A percentile compares a stretch with the other conserved stretches of the same genome.
Evolutionary conservation across 208 protist species (phyloP).

Genomic region (Naegleria gruberi): DNA sequence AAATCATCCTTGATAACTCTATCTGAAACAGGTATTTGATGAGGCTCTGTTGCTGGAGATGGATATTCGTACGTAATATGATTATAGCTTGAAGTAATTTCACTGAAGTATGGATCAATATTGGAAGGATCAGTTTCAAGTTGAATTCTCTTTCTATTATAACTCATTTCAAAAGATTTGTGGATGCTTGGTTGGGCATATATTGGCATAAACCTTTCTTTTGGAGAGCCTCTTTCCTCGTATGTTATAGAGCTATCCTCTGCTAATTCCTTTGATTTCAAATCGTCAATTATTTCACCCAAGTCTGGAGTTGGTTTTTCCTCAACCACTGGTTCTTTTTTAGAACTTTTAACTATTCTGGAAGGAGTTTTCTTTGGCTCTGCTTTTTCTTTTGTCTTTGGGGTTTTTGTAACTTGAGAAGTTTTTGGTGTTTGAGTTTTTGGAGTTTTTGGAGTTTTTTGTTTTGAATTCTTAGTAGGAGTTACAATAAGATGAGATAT

Average conservation of each 20-base stretch:
- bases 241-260: neutral
- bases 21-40: neutral
- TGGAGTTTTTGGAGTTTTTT: neutral
- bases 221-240: neutral
- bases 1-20: neutral
- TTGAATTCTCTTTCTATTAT: neutral
- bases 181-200: neutral
- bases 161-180: neutral
- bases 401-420: neutral
- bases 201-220: neutral
- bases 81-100: neutral
- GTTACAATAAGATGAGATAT: neutral
- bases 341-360: too few relatives aligned
- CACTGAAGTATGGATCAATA: neutral
- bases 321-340: neutral
- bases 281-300: neutral
- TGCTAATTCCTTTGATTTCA: neutral
- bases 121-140: neutral
- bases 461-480: too few relatives aligned
- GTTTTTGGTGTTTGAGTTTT: too few relatives aligned
- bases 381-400: neutral
- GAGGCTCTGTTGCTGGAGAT: too few relatives aligned
- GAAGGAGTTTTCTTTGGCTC: neutral
- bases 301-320: neutral
- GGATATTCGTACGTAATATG: neutral